Evolutionary conservation across 306 rosid species (phyloP), one percentile per base, ranked within the genome.

Genomic region (Trifolium repens): DNA sequence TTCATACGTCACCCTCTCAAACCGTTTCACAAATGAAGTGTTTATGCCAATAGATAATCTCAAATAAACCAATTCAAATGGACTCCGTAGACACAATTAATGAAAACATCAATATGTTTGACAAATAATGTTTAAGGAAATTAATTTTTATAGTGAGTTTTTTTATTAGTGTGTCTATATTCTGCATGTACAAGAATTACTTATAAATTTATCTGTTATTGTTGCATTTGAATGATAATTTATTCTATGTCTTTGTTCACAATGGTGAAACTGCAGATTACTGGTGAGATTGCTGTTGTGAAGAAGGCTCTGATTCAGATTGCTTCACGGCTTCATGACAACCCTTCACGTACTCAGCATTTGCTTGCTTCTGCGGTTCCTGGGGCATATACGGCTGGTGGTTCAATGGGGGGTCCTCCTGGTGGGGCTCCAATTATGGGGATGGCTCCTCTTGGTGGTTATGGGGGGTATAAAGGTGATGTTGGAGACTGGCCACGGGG

Each of bases 311-410:
- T 94, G 35, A 70, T 60, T 74, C 94, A 89, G 80, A 87, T 94
- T 69, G 96, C 97, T 7, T 76, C 91, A 58, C 87, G 91, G 59
- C 91, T 94, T 79, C 98, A 80, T 69, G 94, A 91, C 64, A 94
- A 94, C 70, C 98, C 98, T 7, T 94, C 98, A 2, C 85, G 97
- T 14, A 82, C 96, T 30, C 98, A 94, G 85, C 93, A 83, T 84
- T 78, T 91, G 81, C 93, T 94, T 74, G 68, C 94, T 39, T 85
- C 97, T 78, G 74, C 94, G 0, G 81, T 78, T 49, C 87, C 94
- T 30, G 85, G 79, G 71, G 81, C 72, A 62, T 88, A 85, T 74
- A 49, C 83, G 34, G 65, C 85, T 35, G 85, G 93, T 65, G 89
- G 96, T 72, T 87, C 96, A 0, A 82, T 92, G 40, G 43, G 89